A percentile compares a stretch with the other conserved stretches of the same genome.
phyloP scores from a whole-genome alignment of 2,329 filamentous ascomycete species.

The Talaromyces pinophilus region DNA sequence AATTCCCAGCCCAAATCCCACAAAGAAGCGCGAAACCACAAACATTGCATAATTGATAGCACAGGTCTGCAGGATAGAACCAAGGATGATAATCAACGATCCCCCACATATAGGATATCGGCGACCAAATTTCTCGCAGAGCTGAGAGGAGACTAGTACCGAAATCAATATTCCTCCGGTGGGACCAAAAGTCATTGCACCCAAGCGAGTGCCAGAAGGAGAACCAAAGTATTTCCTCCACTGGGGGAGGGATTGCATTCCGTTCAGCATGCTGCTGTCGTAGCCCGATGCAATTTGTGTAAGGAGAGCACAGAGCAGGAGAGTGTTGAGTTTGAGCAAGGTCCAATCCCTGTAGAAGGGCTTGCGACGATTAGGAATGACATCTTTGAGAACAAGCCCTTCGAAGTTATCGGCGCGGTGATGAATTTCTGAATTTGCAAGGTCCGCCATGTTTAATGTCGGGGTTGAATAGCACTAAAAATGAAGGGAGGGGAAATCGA shows the following conservation, averaged over 20 bases:
- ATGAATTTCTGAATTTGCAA: neutral
- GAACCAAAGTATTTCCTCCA: conserved; percentile 48
- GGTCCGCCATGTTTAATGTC: neutral
- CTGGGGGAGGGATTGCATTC: conserved; percentile 45
- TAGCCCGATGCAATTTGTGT: conserved; percentile 47
- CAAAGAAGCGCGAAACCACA: conserved; percentile 37
- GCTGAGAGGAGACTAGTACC: conserved; percentile 24
- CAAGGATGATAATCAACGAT: conserved; percentile 33
- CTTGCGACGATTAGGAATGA: conserved; percentile 21
- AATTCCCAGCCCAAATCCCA: conserved; percentile 39
- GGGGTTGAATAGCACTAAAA: neutral
- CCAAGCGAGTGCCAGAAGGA: conserved; percentile 45
- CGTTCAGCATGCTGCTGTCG: conserved; percentile 52
- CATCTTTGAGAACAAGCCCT: conserved; percentile 16
- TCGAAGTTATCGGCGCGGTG: neutral
- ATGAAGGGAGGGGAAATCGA: neutral
- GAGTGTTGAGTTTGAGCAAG: conserved; percentile 27
- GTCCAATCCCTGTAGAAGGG: conserved; percentile 22
- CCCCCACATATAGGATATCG: conserved; percentile 32
- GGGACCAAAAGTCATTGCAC: conserved; percentile 48
- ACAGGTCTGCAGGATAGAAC: conserved; percentile 31
- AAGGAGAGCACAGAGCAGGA: conserved; percentile 28
- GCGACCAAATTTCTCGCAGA: conserved; percentile 29
- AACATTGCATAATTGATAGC: conserved; percentile 33
- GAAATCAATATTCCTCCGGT: conserved; percentile 39